phyloP scores from a whole-genome alignment of 179 eudicot genomes.

The Silene coronaria region DNA sequence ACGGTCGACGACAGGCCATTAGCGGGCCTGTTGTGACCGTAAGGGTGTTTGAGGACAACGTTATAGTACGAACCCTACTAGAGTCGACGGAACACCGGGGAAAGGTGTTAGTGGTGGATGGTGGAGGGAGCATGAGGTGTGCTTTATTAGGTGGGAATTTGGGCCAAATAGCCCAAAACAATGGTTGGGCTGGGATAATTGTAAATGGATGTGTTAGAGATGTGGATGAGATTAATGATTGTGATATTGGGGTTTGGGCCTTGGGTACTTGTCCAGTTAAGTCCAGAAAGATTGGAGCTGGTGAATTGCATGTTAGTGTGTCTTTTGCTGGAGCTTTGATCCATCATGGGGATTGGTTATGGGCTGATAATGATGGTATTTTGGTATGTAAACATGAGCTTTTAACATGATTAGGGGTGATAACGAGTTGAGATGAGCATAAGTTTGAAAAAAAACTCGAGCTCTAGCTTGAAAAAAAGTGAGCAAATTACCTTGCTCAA shows the following conservation, averaged over 20 bases:
- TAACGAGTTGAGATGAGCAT: too few species aligned
- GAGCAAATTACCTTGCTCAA: too few species aligned
- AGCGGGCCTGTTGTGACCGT: conserved; percentile 30
- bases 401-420: too few species aligned
- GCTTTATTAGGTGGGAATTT: conserved; percentile 33
- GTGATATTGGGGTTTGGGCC: conserved; percentile 38
- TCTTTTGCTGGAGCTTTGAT: conserved; percentile 30
- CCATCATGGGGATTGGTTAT: conserved; percentile 35
- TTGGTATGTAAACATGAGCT: conserved; percentile 27
- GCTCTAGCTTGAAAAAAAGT: too few species aligned
- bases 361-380: conserved; percentile 43
- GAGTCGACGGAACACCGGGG: conserved; percentile 28
- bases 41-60: conserved; percentile 35
- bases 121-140: conserved; percentile 33
- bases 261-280: conserved; percentile 31
- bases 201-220: conserved; percentile 37
- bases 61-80: conserved; percentile 19
- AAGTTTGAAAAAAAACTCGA: too few species aligned
- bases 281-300: conserved; percentile 27
- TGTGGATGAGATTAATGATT: conserved; percentile 34
- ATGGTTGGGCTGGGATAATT: conserved; percentile 34
- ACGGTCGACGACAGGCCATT: conserved; percentile 28
- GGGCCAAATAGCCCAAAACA: conserved; percentile 33
- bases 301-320: conserved; percentile 26
- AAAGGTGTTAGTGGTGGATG: conserved; percentile 32